Evolutionary conservation across 2,329 filamentous ascomycete species (phyloP), one percentile per base, ranked within the genome.

Genomic region (Coleophoma eucalyptorum): DNA sequence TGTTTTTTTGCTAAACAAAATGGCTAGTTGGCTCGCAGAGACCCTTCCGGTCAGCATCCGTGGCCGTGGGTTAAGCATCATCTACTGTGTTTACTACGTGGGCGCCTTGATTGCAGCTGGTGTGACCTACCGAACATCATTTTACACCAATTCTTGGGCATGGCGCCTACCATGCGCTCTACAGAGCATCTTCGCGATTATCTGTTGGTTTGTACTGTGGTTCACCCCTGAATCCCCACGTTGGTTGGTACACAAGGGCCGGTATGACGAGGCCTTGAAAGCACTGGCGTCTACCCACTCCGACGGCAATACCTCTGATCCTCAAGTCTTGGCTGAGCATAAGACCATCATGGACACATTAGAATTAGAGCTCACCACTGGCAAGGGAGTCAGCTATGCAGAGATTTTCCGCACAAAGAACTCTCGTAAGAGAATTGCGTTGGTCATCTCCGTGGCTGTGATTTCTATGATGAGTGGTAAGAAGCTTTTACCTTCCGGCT

Each of bases 281-380:
- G 63, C 66, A 32, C 55, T 81, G 7, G 65, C 68, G 12, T 72
- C 72, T 43, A 74, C 66, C 53, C 73, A 75, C 52, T 73, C 70
- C 16, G 66, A 73, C 49, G 74, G 76, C 4, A 64, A 77, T 50
- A 18, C 38, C 69, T 74, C 40, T 20, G 19, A 40, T 11, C 46
- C 46, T 5, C 15, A 41, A 31, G 46, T 48, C 10, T 15, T 11
- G 11, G 15, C n/a, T 8, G 16, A 40, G 37, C 35, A 38, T 38
- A 5, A 38, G 35, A 16, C 15, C 15, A 38, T 38, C 35, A 38
- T 16, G 4, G 35, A 38, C 7, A 12, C 35, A 13, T 2, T 38
- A 16, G 16, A 4, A 4, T 38, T 13, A 16, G 35, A 38, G 35
- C 35, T 13, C 16, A 15, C 35, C 35, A 13, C 15, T 15, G 35